Base-by-base conservation (phyloP, 495 filamentous ascomycete species). In the Trichoderma parareesei region DNA sequence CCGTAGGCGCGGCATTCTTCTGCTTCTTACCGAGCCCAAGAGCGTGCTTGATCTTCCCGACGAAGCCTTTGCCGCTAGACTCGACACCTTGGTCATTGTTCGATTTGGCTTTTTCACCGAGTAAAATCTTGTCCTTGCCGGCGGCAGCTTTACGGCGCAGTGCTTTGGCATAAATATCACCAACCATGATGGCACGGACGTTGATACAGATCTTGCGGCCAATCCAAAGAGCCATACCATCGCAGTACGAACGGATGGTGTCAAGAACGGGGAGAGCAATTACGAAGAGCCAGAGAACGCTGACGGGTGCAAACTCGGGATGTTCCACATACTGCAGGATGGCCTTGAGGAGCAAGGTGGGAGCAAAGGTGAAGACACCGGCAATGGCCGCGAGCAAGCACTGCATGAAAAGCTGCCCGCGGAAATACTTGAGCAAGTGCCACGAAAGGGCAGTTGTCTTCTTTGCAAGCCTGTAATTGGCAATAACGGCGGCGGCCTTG, bases 151-250 rank as follows among this genome's bases (percentile, higher is more conserved):
- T 96, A 53, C 95, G 87, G 67, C 93, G 84, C n/a, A 99, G 81
- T 4, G 95, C 91, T 75, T 99, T 99, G 44, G 93, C 90, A 72
- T 98, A 99, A 46, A 99, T 92, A 72, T 99, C 95, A 59, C 95
- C 95, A 70, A 99, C 90, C 49, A 99, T 91, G 69, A 99, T 92
- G 35, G 95, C 92, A 44, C 93, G 90, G 43, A 98, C 79, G 63
- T 89, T 88, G 68, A 99, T 91, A 74, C 93, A 96, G 64, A 98
- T 90, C 73, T 90, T 95, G 55, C 95, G 88, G 18, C 95, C 95
- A 63, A 96, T 87, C 85, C 87, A 98, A 0, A 99, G 83, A n/a
- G 92, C 90, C 73, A 96, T 92, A 16, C 87, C 88, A 74, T 90
- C 90, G 35, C 85, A 86, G 27, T 94, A 77, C 6, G 93, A 92